A percentile compares a stretch with the other conserved stretches of the same genome.
These are phyloP conservation scores for Sphaerosporella brunnea DNA, from an alignment of 495 filamentous ascomycete genomes.

Conservation along the genomic window DNA sequence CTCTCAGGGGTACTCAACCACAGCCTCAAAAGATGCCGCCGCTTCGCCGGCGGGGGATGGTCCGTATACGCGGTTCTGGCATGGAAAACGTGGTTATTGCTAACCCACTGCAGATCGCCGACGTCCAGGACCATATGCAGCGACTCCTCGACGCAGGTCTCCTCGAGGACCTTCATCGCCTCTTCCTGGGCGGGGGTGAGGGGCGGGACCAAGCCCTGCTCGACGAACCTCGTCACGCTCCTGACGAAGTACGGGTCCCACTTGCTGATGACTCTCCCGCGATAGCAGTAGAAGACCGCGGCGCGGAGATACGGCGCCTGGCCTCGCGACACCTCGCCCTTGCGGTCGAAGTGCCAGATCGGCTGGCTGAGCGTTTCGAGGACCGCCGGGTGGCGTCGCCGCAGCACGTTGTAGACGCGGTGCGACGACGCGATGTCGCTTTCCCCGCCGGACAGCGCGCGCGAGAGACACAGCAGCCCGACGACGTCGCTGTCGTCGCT, in stretches of 20 bases:
- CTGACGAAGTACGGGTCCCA: slow-evolving; percentile 70
- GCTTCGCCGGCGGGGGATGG: slow-evolving; percentile 41
- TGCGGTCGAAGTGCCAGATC: slow-evolving; percentile 88
- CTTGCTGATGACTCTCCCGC: slow-evolving; percentile 38
- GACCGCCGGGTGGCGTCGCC: slow-evolving; percentile 59
- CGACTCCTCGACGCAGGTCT: slow-evolving; percentile 43
- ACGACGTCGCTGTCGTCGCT: slow-evolving; percentile 69
- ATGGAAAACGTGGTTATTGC: slow-evolving; percentile 14
- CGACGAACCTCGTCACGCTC: slow-evolving; percentile 47
- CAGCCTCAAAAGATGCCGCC: slow-evolving; percentile 64
- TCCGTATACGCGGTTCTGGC: slow-evolving; percentile 30
- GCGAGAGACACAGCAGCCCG: slow-evolving; percentile 65
- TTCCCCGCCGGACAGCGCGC: slow-evolving; percentile 67
- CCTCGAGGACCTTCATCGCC: slow-evolving; percentile 48
- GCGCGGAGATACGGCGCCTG: slow-evolving; percentile 60
- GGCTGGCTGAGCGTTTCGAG: slow-evolving; percentile 54
- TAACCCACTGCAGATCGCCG: slow-evolving; percentile 49
- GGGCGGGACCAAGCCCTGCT: slow-evolving; percentile 46
- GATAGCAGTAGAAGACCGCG: slow-evolving; percentile 56
- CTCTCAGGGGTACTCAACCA: slow-evolving; percentile 66
- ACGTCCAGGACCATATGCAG: slow-evolving; percentile 65
- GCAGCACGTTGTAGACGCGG: slow-evolving; percentile 64
- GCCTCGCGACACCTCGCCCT: slow-evolving; percentile 60
- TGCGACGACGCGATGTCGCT: slow-evolving; percentile 66
- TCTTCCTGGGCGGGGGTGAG: slow-evolving; percentile 45